Conservation (phyloP, 1,284 basidiomycete species). For the Ganoderma lingzhi region DNA sequence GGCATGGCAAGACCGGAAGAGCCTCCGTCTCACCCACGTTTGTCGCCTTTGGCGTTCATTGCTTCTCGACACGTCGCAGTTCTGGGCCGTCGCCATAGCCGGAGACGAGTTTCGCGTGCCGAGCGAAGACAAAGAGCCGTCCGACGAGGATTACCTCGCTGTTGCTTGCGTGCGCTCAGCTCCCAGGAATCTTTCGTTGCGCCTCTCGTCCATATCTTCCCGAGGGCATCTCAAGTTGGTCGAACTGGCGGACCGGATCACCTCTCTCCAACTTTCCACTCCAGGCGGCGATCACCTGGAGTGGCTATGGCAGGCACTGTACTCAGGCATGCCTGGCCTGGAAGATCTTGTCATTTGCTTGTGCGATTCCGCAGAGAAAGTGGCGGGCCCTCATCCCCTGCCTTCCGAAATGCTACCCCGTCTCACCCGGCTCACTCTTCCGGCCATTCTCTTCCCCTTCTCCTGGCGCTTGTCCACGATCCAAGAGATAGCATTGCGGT, state of each 20-base stretch:
- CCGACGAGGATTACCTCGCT: not conserved
- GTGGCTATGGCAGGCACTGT: not conserved
- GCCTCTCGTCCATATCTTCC: not conserved
- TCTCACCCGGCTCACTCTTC: not conserved
- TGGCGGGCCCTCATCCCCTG: too few relatives aligned
- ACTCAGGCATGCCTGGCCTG: not conserved
- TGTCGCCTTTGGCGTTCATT: constrained; percentile 10
- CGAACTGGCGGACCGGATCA: not conserved
- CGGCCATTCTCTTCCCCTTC: not conserved
- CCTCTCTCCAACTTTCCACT: not conserved
- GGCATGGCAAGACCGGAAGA: too few relatives aligned
- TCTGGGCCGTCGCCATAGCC: too few relatives aligned
- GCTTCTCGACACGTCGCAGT: too few relatives aligned
- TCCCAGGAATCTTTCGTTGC: not conserved
- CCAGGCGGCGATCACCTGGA: not conserved
- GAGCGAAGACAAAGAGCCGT: too few relatives aligned
- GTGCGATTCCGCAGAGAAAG: not conserved
- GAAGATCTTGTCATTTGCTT: not conserved
- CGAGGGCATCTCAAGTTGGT: not conserved
- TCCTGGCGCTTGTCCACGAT: not conserved
- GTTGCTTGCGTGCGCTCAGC: not conserved
- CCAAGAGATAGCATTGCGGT: not conserved
- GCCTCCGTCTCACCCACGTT: not conserved
- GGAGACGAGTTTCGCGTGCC: too few relatives aligned
- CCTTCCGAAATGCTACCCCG: too few relatives aligned